Evolutionary conservation across 2,329 filamentous ascomycete genomes (phyloP), one percentile per base, ranked within the genome.

Genomic region (Fusarium napiforme): DNA sequence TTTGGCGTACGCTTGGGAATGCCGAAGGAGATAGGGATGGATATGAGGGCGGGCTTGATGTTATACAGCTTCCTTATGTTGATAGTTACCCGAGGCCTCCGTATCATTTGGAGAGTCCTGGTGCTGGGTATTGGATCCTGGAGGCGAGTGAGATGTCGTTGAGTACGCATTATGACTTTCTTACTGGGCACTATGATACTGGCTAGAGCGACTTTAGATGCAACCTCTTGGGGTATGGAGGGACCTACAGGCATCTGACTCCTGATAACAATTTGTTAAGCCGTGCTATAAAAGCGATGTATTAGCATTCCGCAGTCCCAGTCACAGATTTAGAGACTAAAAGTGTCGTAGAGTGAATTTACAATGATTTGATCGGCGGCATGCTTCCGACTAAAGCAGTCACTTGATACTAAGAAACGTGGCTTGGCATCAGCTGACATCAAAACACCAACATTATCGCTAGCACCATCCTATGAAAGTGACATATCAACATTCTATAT

Each of bases 51-150:
- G 30, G 47, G 15, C 14, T 63, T 7, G 40, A 58, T 10, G 7
- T 19, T 7, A 32, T 60, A 19, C 34, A 23, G 5, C 40, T 65
- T 4, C 64, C 64, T 7, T 64, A 36, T 19, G 60, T 47, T 9
- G 64, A 65, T 5, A 67, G 64, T 9, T 65, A 65, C 2, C 64
- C 64, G 7, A 47, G 5, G 9, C 53, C 64, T n/a, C 64, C 64
- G 6, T 55, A 42, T 16, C 60, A 65, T 18, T 28, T 47, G 23
- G 18, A 15, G 2, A 26, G n/a, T 5, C 23, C 32, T 2, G 28
- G 40, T 6, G 9, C 21, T n/a, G 64, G 64, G 5, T 67, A 65
- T 47, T 65, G 64, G 64, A 43, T 67, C 12, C 21, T 67, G 4
- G 64, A 65, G 30, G 60, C 52, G 9, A 34, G 34, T 42, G 58